phyloP scores from a whole-genome alignment of 306 rosid genomes.

The Acacia melanoxylon region DNA sequence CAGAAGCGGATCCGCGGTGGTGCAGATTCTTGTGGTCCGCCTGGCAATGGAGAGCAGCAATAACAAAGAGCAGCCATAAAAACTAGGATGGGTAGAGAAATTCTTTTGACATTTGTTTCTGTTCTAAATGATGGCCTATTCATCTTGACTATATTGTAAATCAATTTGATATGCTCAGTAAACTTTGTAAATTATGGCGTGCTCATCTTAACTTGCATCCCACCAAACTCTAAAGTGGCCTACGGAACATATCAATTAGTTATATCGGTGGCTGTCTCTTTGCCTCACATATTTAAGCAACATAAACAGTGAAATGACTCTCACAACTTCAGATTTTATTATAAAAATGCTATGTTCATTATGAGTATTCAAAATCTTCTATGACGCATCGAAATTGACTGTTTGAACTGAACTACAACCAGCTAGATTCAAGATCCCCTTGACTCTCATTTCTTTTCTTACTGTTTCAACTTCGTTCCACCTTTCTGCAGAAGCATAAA shows the following conservation, averaged over 20 bases:
- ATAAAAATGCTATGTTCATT: background rate
- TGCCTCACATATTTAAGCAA: background rate
- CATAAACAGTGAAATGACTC: background rate
- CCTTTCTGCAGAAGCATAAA: conserved; percentile 73
- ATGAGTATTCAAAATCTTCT: background rate
- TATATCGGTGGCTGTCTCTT: background rate
- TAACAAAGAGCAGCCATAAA: background rate
- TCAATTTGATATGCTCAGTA: conserved; percentile 22
- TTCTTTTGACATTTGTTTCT: conserved; percentile 30
- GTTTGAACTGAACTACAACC: conserved; percentile 67
- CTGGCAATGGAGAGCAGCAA: conserved; percentile 58
- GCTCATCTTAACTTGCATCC: background rate
- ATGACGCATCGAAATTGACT: conserved; percentile 26
- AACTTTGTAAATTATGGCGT: background rate
- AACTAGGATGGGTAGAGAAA: conserved; percentile 2
- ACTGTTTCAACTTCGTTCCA: conserved; percentile 71
- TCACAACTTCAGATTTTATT: background rate
- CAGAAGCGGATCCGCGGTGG: conserved; percentile 82
- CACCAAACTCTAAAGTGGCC: background rate
- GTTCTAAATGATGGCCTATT: conserved; percentile 34
- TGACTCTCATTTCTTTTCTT: conserved; percentile 62
- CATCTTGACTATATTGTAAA: conserved; percentile 37
- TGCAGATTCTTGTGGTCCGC: conserved; percentile 39
- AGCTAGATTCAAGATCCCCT: conserved; percentile 53
- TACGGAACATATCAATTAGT: background rate